Conservation (phyloP, 2,329 filamentous ascomycete species). For the Clonostachys rosea region DNA sequence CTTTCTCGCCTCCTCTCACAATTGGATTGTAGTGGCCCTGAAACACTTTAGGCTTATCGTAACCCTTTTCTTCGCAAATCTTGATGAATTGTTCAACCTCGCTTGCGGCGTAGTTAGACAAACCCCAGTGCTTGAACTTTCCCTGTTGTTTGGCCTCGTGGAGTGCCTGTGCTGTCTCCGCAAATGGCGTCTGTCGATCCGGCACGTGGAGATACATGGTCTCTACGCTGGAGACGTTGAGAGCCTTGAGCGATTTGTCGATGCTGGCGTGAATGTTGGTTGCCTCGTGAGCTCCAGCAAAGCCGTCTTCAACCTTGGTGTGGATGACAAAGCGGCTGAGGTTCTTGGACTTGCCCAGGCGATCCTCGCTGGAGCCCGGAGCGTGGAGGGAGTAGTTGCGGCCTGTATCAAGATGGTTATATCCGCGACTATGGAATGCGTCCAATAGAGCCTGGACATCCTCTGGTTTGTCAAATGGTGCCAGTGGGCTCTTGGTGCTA, state of each 20-base stretch:
- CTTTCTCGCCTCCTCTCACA: constrained; percentile 30
- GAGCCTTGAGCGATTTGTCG: constrained; percentile 18
- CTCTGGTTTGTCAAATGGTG: constrained; percentile 11
- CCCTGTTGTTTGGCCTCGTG: constrained; percentile 30
- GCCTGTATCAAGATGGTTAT: constrained; percentile 20
- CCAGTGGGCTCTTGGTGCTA: not conserved
- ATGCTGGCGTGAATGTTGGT: constrained; percentile 19
- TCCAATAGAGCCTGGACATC: constrained; percentile 15
- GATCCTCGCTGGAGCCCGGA: constrained; percentile 15
- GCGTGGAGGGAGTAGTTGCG: constrained; percentile 17
- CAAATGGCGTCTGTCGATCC: constrained; percentile 33
- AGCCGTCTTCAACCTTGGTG: constrained; percentile 21
- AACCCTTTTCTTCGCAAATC: constrained; percentile 34
- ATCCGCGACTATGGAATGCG: constrained; percentile 15
- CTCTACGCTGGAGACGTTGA: constrained; percentile 18
- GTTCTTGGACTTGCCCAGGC: constrained; percentile 17
- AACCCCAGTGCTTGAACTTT: constrained; percentile 37
- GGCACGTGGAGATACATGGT: constrained; percentile 37
- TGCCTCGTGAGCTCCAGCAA: constrained; percentile 17
- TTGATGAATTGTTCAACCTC: constrained; percentile 36
- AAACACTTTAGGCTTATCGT: constrained; percentile 35
- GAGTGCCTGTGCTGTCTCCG: constrained; percentile 33
- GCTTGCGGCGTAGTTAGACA: constrained; percentile 37
- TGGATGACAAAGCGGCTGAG: constrained; percentile 22
- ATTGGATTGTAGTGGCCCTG: constrained; percentile 43